Conservation (phyloP, 768 basidiomycete species). For the Hysterangium stoloniferum region DNA sequence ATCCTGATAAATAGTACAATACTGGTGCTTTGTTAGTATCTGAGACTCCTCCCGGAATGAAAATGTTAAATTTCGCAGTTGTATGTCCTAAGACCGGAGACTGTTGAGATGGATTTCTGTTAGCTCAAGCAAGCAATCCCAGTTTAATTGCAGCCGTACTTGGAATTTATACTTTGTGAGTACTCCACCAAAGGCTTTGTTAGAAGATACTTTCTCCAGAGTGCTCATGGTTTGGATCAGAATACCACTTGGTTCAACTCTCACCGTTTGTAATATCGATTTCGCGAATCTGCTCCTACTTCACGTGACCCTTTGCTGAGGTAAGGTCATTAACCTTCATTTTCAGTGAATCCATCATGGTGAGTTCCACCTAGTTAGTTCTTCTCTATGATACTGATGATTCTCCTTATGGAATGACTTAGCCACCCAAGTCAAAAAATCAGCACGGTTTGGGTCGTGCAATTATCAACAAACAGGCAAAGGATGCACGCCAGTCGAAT, state of each 20-base stretch:
- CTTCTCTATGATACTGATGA: background rate
- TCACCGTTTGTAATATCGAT: too few species aligned
- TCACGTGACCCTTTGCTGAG: too few species aligned
- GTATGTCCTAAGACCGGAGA: conserved; percentile 63
- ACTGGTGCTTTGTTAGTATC: conserved; percentile 47
- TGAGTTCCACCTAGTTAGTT: background rate
- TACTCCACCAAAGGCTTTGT: conserved; percentile 74
- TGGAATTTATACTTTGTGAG: conserved; percentile 84
- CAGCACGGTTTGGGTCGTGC: conserved; percentile 79
- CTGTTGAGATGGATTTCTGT: conserved; percentile 28
- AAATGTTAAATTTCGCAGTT: conserved; percentile 79
- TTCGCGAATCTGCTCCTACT: too few species aligned
- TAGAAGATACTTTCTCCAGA: conserved; percentile 66
- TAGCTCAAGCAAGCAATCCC: background rate
- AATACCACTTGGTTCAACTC: too few species aligned
- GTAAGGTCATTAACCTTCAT: too few species aligned
- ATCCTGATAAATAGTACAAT: conserved; percentile 80
- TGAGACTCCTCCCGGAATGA: conserved; percentile 58
- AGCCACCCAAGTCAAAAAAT: conserved; percentile 20
- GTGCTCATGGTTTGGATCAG: conserved; percentile 16
- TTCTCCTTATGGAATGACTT: background rate
- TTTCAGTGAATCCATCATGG: background rate
- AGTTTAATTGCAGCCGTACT: conserved; percentile 30
- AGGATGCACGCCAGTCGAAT: conserved; percentile 56
- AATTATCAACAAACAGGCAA: conserved; percentile 86